Percentiles rank a stretch among this genome's conserved stretches.
Evolutionary conservation across 768 basidiomycete genomes (phyloP).

Genomic region (Baorangia bicolor): DNA sequence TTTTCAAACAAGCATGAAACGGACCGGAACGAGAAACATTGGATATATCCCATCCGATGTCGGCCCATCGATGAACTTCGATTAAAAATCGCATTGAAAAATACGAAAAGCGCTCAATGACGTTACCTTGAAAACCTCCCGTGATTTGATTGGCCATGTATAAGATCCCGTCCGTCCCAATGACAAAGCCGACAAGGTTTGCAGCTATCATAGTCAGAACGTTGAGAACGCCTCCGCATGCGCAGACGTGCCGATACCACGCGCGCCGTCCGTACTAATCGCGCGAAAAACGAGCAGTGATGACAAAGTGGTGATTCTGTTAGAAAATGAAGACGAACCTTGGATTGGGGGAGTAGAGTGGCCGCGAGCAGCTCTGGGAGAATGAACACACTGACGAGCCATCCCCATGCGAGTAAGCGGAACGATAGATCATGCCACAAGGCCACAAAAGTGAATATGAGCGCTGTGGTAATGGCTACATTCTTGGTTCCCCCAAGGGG

Average conservation of each 20-base stretch:
- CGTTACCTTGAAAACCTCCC: slow-evolving; percentile 63
- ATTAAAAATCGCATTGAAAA: slow-evolving; percentile 1
- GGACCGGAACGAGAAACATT: neutral
- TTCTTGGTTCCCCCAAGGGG: slow-evolving; percentile 78
- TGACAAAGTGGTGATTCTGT: neutral
- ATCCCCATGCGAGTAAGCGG: slow-evolving; percentile 90
- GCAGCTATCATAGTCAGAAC: slow-evolving; percentile 87
- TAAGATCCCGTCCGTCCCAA: slow-evolving; percentile 77
- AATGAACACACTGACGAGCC: slow-evolving; percentile 91
- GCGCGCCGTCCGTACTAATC: slow-evolving; percentile 58
- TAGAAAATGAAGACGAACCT: slow-evolving; percentile 42
- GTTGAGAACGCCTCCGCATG: slow-evolving; percentile 79
- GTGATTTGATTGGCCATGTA: slow-evolving; percentile 65
- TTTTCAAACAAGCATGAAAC: slow-evolving; percentile 24
- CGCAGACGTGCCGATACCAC: slow-evolving; percentile 90
- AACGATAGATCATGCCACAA: slow-evolving; percentile 96
- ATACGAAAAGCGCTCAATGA: neutral
- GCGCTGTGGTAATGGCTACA: slow-evolving; percentile 57
- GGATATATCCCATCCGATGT: neutral
- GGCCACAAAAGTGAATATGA: slow-evolving; percentile 95
- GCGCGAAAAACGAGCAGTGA: slow-evolving; percentile 1
- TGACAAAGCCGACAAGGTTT: slow-evolving; percentile 93
- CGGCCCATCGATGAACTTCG: neutral
- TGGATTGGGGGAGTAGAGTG: slow-evolving; percentile 57
- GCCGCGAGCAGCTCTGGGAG: slow-evolving; percentile 75